Percentiles rank a stretch among this genome's conserved stretches.
phyloP scores from a whole-genome alignment of 2,329 filamentous ascomycete species.

The Fusarium ambrosium region DNA sequence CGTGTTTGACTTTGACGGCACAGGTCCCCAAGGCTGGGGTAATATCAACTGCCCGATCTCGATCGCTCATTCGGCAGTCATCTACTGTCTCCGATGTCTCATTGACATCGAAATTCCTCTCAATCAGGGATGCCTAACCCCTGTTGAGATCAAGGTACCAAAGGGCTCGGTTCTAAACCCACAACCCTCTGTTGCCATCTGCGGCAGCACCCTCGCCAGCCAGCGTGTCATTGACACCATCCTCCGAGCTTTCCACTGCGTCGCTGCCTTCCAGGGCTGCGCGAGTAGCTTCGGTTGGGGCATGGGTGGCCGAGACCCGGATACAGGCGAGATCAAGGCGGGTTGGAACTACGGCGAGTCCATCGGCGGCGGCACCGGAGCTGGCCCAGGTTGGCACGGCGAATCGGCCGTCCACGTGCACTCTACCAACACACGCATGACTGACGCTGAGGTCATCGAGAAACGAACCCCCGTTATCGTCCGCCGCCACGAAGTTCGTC shows the following conservation, averaged over 20 bases:
- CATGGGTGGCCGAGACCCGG: neutral
- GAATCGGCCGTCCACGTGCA: conserved; percentile 82
- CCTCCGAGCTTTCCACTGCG: neutral
- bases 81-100: conserved; percentile 85
- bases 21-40: neutral
- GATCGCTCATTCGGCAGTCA: conserved; percentile 70
- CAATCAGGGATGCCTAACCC: conserved; percentile 86
- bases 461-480: neutral
- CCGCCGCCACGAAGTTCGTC: neutral
- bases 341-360: conserved; percentile 92
- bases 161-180: conserved; percentile 73
- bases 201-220: neutral
- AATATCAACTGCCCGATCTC: conserved; percentile 43
- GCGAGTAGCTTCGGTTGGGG: neutral
- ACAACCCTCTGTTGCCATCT: neutral
- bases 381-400: conserved; percentile 79
- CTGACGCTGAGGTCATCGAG: conserved; percentile 79
- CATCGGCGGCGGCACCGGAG: conserved; percentile 82
- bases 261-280: neutral
- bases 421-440: conserved; percentile 90
- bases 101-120: conserved; percentile 86
- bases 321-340: conserved; percentile 50
- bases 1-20: neutral
- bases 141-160: conserved; percentile 81
- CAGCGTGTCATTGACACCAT: neutral